These are phyloP conservation scores for Plasmopara halstedii DNA, from an alignment of 352 stramenopile species.

Conservation along the genomic window DNA sequence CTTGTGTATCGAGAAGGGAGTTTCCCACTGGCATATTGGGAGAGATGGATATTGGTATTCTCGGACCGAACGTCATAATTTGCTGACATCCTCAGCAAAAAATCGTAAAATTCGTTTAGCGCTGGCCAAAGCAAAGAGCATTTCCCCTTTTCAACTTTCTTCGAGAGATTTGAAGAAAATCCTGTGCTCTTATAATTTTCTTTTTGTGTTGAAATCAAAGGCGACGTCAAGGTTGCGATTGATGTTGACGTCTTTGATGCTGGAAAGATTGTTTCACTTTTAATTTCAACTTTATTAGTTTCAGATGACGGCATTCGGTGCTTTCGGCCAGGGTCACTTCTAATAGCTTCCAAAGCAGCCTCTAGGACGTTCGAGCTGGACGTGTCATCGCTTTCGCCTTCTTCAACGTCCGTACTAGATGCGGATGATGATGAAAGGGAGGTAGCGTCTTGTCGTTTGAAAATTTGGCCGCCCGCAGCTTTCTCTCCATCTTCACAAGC, in stretches of 20 bases:
- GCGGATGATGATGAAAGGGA: constrained; percentile 24
- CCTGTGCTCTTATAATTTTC: constrained; percentile 17
- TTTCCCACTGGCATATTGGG: constrained; percentile 22
- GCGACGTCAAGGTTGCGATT: not conserved
- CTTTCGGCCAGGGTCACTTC: constrained; percentile 6
- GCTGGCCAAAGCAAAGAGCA: constrained; percentile 64
- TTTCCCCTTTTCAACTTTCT: constrained; percentile 25
- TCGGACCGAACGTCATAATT: constrained; percentile 29
- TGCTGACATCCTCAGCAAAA: constrained; percentile 56
- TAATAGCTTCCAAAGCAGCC: constrained; percentile 42
- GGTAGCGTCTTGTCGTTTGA: constrained; percentile 5
- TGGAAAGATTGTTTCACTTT: not conserved
- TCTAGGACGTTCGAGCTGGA: constrained; percentile 38
- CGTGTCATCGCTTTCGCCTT: constrained; percentile 3
- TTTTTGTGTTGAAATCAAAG: constrained; percentile 3
- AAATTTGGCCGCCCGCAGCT: not conserved
- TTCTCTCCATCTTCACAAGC: constrained; percentile 13
- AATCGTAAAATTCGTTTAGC: constrained; percentile 71
- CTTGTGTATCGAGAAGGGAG: constrained; percentile 40
- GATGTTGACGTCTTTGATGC: not conserved
- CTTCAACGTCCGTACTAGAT: constrained; percentile 23
- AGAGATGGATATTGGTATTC: constrained; percentile 17
- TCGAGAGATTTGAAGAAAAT: constrained; percentile 1
- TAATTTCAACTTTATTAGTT: not conserved
- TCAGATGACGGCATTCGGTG: not conserved